Base-by-base conservation (phyloP, 352 stramenopile species). In the Phytopythium aichiense region DNA sequence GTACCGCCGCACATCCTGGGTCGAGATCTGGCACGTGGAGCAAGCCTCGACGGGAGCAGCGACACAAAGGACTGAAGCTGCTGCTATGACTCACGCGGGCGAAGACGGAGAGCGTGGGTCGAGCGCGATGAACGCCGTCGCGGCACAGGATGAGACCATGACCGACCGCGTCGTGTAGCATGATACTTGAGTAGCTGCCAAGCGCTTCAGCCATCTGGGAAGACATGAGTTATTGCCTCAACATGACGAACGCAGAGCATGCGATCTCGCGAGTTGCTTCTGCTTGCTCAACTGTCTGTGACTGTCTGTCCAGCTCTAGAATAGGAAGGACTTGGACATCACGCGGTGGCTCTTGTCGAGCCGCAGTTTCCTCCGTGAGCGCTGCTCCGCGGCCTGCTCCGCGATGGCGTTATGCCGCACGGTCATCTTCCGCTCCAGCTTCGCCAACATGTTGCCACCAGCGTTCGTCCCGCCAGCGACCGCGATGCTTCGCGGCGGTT, bases 1-100 rank as follows among this genome's bases (percentile, higher is more conserved):
- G 87, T 91, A 88, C 73, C 72, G 71, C 60, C 79, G 72, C 61
- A 55, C 69, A 38, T 94, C 84, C 12, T 88, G 63, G 58, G 71
- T 95, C 51, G 84, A 92, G 64, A 91, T 95, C 45, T 71, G 58
- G 55, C 55, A 51, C 55, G 35, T 60, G n/a, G 38, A 35, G 3
- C 12, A 63, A 12, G 57, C 61, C 28, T 25, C 15, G 7, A 23
- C 20, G 0, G 30, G 12, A 4, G 33, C 42, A 23, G 51, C 16
- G 20, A 59, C 25, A 8, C 15, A 43, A 33, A 22, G 12, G 1
- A n/a, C 11, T 46, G 42, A 45, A 16, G n/a, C 12, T n/a, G 33
- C 22, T 31, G 23, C 46, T 15, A 51, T 7, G 31, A 12, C 7
- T 4, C 52, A 20, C n/a, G 20, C 4, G 42, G 42, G 20, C 37